Percentiles rank a stretch among this genome's conserved stretches.
phyloP scores from a whole-genome alignment of 306 rosid genomes.

The Glycine soja region DNA sequence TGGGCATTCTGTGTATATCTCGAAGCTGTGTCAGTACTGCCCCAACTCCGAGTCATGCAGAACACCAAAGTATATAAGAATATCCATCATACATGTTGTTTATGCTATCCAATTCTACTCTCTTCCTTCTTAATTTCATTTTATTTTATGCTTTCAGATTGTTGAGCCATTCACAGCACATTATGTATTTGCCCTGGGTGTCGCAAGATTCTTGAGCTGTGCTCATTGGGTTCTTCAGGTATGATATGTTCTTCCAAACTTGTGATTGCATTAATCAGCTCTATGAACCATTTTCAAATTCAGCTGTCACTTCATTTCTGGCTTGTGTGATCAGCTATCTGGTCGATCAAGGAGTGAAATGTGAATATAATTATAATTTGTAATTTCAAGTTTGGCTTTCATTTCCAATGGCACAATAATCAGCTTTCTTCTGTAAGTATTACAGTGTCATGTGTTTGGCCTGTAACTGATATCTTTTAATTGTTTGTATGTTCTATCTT shows the following conservation, averaged over 20 bases:
- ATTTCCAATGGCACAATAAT: neutral
- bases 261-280: neutral
- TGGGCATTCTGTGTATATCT: conserved; percentile 98
- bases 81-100: neutral
- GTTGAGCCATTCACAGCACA: conserved; percentile 98
- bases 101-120: conserved; percentile 2
- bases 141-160: conserved; percentile 64
- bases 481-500: neutral
- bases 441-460: neutral
- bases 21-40: conserved; percentile 92
- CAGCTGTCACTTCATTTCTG: conserved; percentile 20
- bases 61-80: conserved; percentile 76
- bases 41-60: conserved; percentile 95
- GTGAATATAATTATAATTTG: conserved; percentile 8
- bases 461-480: conserved; percentile 9
- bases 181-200: conserved; percentile 89
- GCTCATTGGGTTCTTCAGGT: conserved; percentile 99
- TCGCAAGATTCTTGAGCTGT: conserved; percentile 95
- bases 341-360: conserved; percentile 30
- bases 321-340: conserved; percentile 7
- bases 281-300: conserved; percentile 1
- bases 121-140: conserved; percentile 10
- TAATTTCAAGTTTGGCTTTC: neutral
- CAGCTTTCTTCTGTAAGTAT: neutral
- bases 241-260: conserved; percentile 38